Base-by-base conservation (phyloP, 140 eudicot species). In the Senecio squalidus region DNA sequence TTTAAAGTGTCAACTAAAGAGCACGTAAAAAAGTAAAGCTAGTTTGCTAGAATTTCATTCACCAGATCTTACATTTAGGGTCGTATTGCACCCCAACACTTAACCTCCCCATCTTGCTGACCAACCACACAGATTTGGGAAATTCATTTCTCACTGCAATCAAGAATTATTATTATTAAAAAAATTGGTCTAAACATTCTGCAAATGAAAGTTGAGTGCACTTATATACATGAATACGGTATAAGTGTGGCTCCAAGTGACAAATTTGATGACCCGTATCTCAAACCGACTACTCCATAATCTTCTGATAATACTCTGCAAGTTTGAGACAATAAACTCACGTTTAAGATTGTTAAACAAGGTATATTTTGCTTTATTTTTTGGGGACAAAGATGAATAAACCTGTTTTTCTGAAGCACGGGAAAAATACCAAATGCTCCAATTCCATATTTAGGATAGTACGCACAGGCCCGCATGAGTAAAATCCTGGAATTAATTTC, bases 351-450 rank as follows among this genome's bases (percentile, higher is more conserved):
- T 49, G 36, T 62, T 40, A 22, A 62, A 24, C 10, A 18, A 21
- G 31, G 27, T 28, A 28, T 6, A 40, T 47, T 16, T n/a, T n/a
- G n/a, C 14, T 9, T 58, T 58, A 14, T 13, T 58, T 72, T 58
- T 38, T 9, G 6, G 11, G 27, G 21, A 51, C 9, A 41, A 16
- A 24, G 29, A 33, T 44, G 30, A 61, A 22, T 43, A 41, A 55
- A 86, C 95, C 92, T 86, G 31, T 72, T 74, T 73, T 78, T 77
- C 41, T 62, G 41, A 64, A 86, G 82, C 44, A 79, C 52, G 13
- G 95, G 88, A 53, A 77, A 70, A 58, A 77, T 74, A 47, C 84
- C 89, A 83, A 83, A 87, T 47, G 95, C 95, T 72, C 95, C 95
- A 62, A 87, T 45, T 55, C 93, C 93, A 73, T 71, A 73, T 70